Evolutionary conservation across 2,329 filamentous ascomycete species (phyloP).

Genomic region (Penicillium sp.): DNA sequence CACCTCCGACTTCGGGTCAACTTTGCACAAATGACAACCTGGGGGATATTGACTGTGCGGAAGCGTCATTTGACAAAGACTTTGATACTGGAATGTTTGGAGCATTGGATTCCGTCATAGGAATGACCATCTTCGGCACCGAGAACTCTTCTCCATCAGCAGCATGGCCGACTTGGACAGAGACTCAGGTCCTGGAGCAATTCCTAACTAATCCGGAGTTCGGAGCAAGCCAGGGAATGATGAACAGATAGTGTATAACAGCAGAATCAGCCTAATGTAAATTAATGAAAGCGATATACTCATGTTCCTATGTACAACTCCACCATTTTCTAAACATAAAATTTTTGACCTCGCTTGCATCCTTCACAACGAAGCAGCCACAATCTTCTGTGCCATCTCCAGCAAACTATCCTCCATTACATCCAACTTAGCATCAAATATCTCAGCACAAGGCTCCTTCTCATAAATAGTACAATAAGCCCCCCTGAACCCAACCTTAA

Average conservation of each 20-base stretch:
- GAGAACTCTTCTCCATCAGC: conserved; percentile 11
- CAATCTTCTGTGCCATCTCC: conserved; percentile 48
- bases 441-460: conserved; percentile 50
- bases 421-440: conserved; percentile 54
- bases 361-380: conserved; percentile 11
- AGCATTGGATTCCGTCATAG: conserved; percentile 11
- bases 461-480: conserved; percentile 57
- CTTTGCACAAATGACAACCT: neutral
- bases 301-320: neutral
- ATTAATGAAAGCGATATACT: neutral
- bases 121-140: conserved; percentile 15
- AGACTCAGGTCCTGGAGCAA: conserved; percentile 22
- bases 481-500: conserved; percentile 52
- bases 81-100: conserved; percentile 7
- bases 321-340: neutral
- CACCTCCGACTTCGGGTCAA: neutral
- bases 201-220: conserved; percentile 15
- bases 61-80: neutral
- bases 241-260: neutral
- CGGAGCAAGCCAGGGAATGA: neutral
- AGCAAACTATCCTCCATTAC: conserved; percentile 49
- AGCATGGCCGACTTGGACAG: conserved; percentile 18
- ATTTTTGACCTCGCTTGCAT: neutral
- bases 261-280: neutral
- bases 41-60: neutral